Evolutionary conservation across 768 basidiomycete species (phyloP), one percentile per base, ranked within the genome.

Genomic region (Tubosaeta sp.): DNA sequence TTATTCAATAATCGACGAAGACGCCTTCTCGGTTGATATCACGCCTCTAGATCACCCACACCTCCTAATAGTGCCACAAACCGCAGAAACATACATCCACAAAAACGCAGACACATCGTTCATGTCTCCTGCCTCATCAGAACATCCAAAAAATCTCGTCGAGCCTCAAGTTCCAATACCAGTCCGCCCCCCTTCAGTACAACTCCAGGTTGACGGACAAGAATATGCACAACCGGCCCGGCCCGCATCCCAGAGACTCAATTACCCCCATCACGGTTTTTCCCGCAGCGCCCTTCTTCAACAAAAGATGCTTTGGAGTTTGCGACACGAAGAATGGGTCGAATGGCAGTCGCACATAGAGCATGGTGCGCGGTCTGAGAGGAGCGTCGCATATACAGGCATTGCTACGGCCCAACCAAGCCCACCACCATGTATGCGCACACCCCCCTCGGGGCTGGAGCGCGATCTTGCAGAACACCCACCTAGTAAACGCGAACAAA

Each of bases 251-350:
- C 67, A 68, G 59, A 76, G 77, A 26, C 77, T 77, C 55, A 61
- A 67, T 31, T 81, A 81, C 56, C 61, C 64, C 6, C 74, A 88
- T 54, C 85, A 80, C 60, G 86, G 86, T 2, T 75, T 82, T 56
- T 87, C 85, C 12, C 78, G 79, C 16, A 78, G 76, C 53, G 80
- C 81, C 2, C 74, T 88, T 33, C 68, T 74, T 13, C 77, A 85
- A 59, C 66, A 79, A 57, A 87, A 85, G 61, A 78, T 70, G 65
- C 76, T 88, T 57, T 88, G 86, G 86, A 69, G 72, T 34, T 62
- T 73, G 6, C 79, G 83, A 17, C 76, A 79, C 51, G 79, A 79
- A 44, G 73, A 76, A 46, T 82, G 77, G 78, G 65, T 69, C 25
- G 74, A 71, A 37, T 72, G 72, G 61, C 61, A 63, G 39, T 57